Base-by-base conservation (phyloP, 2,329 filamentous ascomycete genomes). In the Clarireedia hainanense region DNA sequence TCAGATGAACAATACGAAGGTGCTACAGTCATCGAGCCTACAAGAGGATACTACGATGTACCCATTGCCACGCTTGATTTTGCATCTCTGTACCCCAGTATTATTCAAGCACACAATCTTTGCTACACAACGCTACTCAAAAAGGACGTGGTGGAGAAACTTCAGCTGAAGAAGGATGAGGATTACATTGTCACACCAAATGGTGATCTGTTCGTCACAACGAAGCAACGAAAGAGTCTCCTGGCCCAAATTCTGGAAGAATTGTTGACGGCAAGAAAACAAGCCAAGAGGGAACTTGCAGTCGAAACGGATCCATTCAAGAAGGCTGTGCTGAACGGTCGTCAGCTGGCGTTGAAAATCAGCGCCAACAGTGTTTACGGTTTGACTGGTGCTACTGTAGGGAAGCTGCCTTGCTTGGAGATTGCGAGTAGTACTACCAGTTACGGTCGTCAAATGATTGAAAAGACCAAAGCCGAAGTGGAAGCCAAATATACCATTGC, bases 361-460 rank as follows among this genome's bases (percentile, higher is more conserved):
- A 96, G 90, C 65, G 94, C 94, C 63, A 99, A 99, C 79, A 95
- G 88, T 70, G 94, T 99, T 27, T 99, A 99, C 73, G 94, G 94
- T 76, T 76, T 99, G 61, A 99, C 94, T 6, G 94, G 94, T 73
- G 95, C 94, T 2, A 97, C 91, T 0, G 91, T 91, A 34, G 94
- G 94, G 68, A 99, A 99, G 70, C 78, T 99, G 42, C 94, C 94
- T 0, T 99, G 94, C 77, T 76, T 99, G 57, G 84, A 88, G 42
- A 97, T 99, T 71, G 94, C 94, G 58, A 95, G 91, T 75, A 96
- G 91, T 73, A 97, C 94, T 14, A 99, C 94, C 1, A 91, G 88
- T 75, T 99, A 96, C 67, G 94, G 94, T 63, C 89, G 94, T 65
- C 88, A 96, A 69, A 99, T 99, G 94, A 99, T 99, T 75, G 92